phyloP scores from a whole-genome alignment of 306 rosid genomes.

The Canavalia ensiformis region DNA sequence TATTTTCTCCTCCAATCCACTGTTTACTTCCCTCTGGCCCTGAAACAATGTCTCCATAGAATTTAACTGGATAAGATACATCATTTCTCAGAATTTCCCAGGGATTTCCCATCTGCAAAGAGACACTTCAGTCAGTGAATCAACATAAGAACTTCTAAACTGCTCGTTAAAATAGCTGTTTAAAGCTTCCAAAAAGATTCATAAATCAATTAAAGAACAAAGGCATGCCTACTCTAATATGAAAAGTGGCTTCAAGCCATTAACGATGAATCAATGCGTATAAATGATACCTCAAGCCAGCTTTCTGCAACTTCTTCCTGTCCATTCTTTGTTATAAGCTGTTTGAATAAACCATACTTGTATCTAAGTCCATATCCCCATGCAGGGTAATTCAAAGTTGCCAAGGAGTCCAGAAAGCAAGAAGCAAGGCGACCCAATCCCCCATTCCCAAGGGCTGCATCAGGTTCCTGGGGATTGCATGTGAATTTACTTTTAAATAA shows the following conservation, averaged over 20 bases:
- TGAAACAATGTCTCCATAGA: slow-evolving; percentile 74
- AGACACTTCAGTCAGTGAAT: slow-evolving; percentile 39
- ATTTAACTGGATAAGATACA: slow-evolving; percentile 80
- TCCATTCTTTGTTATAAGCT: slow-evolving; percentile 80
- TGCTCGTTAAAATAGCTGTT: not conserved
- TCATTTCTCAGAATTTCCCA: slow-evolving; percentile 92
- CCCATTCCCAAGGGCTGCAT: slow-evolving; percentile 98
- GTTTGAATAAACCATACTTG: slow-evolving; percentile 93
- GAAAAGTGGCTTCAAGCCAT: slow-evolving; percentile 22
- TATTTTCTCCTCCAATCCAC: slow-evolving; percentile 95
- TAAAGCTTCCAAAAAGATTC: slow-evolving; percentile 20
- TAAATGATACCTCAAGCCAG: slow-evolving; percentile 89
- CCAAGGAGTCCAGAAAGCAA: slow-evolving; percentile 95
- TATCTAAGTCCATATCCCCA: slow-evolving; percentile 99
- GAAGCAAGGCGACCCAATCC: slow-evolving; percentile 98
- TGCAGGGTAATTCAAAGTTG: slow-evolving; percentile 94
- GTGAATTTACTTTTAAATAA: slow-evolving; percentile 29
- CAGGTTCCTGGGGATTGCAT: slow-evolving; percentile 75
- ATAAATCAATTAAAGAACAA: slow-evolving; percentile 25
- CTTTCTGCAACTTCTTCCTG: slow-evolving; percentile 94
- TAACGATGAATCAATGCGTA: not conserved
- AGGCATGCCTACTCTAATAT: slow-evolving; percentile 31
- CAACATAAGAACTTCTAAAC: slow-evolving; percentile 37
- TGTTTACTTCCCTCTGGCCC: slow-evolving; percentile 72
- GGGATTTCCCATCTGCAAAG: slow-evolving; percentile 87